Evolutionary conservation across 1,139 yeast species (phyloP).

Genomic region (Citeromyces hawaiiensis): DNA sequence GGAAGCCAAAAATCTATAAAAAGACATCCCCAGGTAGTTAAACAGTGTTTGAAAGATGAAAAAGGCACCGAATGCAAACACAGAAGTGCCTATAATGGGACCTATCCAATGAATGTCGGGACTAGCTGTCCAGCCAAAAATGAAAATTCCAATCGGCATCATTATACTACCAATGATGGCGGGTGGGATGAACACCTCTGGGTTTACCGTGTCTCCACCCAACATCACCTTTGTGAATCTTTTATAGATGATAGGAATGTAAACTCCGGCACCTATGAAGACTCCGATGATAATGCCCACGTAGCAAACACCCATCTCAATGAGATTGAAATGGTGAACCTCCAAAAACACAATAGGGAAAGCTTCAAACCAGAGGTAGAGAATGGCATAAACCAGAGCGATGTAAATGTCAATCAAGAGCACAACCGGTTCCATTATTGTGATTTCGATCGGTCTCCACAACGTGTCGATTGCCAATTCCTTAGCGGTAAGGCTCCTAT

Average conservation of each 20-base stretch:
- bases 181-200: slow-evolving; percentile 49
- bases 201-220: slow-evolving; percentile 13
- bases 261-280: background rate
- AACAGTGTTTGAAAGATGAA: slow-evolving; percentile 17
- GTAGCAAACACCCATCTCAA: slow-evolving; percentile 2
- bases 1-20: slow-evolving; percentile 54
- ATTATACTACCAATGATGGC: slow-evolving; percentile 32
- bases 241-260: slow-evolving; percentile 1
- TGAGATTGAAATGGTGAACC: slow-evolving; percentile 23
- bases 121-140: slow-evolving; percentile 66
- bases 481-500: slow-evolving; percentile 21
- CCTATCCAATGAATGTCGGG: slow-evolving; percentile 59
- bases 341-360: slow-evolving; percentile 62
- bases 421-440: slow-evolving; percentile 58
- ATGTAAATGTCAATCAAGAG: slow-evolving; percentile 51
- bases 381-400: slow-evolving; percentile 61
- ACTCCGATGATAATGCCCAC: slow-evolving; percentile 1
- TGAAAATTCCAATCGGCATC: slow-evolving; percentile 58
- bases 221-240: background rate
- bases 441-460: slow-evolving; percentile 51
- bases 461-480: slow-evolving; percentile 32
- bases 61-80: slow-evolving; percentile 43
- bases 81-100: slow-evolving; percentile 50
- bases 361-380: slow-evolving; percentile 70
- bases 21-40: slow-evolving; percentile 50